Evolutionary conservation across 139 green algal species (phyloP), one percentile per base, ranked within the genome.

Genomic region (Picochlorum sp.): DNA sequence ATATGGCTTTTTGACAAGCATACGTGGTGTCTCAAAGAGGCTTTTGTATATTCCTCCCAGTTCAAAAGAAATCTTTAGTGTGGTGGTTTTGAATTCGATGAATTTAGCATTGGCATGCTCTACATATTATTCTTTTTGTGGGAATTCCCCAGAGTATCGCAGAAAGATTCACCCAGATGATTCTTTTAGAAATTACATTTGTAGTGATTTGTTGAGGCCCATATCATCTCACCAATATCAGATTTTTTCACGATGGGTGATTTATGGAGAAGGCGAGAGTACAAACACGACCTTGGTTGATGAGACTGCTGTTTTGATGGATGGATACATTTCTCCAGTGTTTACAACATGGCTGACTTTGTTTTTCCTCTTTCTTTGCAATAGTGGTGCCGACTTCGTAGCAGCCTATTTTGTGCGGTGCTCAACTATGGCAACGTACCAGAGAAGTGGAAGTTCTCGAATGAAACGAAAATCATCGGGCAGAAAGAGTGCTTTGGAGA

Each of bases 311-410:
- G n/a, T 59, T 26, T 21, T 45, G 30, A 26, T 21, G 26, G 28
- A 18, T 14, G 41, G 47, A 47, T 34, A 34, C 2, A 83, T 95
- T 26, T 87, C 75, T 13, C 88, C 88, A 0, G 83, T 95, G 20
- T 81, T 91, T 59, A 87, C 72, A 3, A 68, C 91, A 57, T 95
- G 88, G 88, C 68, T 92, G 47, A 95, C 88, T 0, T 68, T 95
- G 14, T 56, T 94, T 9, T 50, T 76, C 11, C 75, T 95, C 63
- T 92, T 88, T 66, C 71, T 82, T 13, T 74, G 31, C 23, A 74
- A 71, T 30, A 67, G 65, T 55, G 31, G 69, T 23, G 50, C 63
- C 16, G 63, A 70, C 20, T 63, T 60, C 45, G 24, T 50, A 38
- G 50, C 63, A 20, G 63, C 15, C 15, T 34, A 23, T 9, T 18